Percentiles rank a stretch among this genome's conserved stretches.
Evolutionary conservation across 768 basidiomycete genomes (phyloP).

Genomic region (Collybiopsis luxurians): DNA sequence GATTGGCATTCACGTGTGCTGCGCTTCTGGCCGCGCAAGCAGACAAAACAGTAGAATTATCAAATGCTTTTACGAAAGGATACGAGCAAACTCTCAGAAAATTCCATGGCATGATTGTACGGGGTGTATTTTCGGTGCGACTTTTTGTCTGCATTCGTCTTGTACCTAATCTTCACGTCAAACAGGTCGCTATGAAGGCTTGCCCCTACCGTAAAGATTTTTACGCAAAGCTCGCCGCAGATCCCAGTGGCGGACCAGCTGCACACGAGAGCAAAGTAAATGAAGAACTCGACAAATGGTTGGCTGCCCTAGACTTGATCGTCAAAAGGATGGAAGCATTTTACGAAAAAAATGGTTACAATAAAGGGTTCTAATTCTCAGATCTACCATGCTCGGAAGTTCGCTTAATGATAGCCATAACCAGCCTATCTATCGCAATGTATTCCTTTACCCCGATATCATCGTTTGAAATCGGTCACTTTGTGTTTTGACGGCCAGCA

Average conservation of each 20-base stretch:
- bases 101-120: conserved; percentile 79
- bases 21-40: conserved; percentile 72
- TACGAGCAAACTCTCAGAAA: conserved; percentile 83
- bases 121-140: conserved; percentile 57
- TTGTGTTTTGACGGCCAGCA: too few relatives aligned
- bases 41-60: conserved; percentile 62
- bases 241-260: conserved; percentile 49
- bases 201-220: conserved; percentile 68
- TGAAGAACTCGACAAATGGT: conserved; percentile 62
- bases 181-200: conserved; percentile 61
- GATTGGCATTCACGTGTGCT: conserved; percentile 84
- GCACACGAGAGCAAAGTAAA: conserved; percentile 48
- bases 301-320: conserved; percentile 57
- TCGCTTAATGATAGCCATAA: too few relatives aligned
- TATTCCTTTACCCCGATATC: too few relatives aligned
- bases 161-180: background rate
- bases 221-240: conserved; percentile 62
- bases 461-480: too few relatives aligned
- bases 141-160: background rate
- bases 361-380: conserved; percentile 39
- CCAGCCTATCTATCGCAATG: too few relatives aligned
- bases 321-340: conserved; percentile 54
- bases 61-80: conserved; percentile 70
- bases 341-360: conserved; percentile 59
- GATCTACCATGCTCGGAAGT: too few relatives aligned